Evolutionary conservation across 164 flowering plant species (phyloP).

Genomic region (Liriodendron chinense): DNA sequence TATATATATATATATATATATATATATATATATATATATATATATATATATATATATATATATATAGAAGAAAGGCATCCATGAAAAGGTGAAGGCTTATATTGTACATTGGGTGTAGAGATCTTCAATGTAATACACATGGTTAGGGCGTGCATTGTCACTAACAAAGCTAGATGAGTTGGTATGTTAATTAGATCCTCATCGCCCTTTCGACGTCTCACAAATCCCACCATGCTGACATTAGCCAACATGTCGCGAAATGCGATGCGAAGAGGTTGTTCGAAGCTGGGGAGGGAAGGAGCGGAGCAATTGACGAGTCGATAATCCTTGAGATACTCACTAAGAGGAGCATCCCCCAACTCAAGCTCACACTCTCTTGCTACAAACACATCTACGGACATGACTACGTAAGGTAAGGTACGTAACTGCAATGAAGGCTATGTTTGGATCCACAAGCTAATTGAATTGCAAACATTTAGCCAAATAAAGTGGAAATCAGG

Average conservation of each 20-base stretch:
- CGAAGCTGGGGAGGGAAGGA: conserved; percentile 59
- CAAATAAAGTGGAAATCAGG: neutral
- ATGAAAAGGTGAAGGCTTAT: too few species aligned
- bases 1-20: too few species aligned
- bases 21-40: too few species aligned
- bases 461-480: neutral
- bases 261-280: conserved; percentile 68
- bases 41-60: too few species aligned
- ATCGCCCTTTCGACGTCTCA: conserved; percentile 68
- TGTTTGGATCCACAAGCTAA: neutral
- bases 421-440: conserved; percentile 16
- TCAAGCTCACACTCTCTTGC: conserved; percentile 49
- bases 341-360: conserved; percentile 74
- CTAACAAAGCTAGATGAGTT: conserved; percentile 5
- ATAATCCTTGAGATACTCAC: conserved; percentile 61
- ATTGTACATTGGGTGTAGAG: too few species aligned
- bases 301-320: conserved; percentile 51
- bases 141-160: neutral
- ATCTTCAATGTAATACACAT: too few species aligned
- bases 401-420: conserved; percentile 52
- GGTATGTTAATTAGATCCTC: conserved; percentile 46
- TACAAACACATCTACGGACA: conserved; percentile 76
- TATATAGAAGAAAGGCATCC: too few species aligned
- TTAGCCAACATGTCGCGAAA: conserved; percentile 61
- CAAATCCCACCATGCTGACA: conserved; percentile 54